Base-by-base conservation (phyloP, 2,329 filamentous ascomycete species). In the Xylaria arbuscula region DNA sequence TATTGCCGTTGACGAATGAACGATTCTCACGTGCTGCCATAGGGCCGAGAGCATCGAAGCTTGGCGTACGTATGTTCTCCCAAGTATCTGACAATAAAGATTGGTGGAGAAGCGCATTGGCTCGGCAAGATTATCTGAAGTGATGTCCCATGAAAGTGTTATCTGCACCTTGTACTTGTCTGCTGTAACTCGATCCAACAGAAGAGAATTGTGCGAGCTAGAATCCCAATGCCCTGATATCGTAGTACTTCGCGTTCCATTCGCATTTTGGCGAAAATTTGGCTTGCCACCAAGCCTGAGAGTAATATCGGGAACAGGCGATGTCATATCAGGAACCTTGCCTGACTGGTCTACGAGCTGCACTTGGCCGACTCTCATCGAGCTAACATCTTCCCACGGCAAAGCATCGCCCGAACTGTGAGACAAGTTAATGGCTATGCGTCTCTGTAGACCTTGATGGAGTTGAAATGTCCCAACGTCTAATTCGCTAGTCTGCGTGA, bases 141-240 rank as follows among this genome's bases (percentile, higher is more conserved):
- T 87, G 34, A 98, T 89, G 74, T 97, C 92, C 93, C 95, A 98
- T 17, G 89, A 87, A 11, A 98, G 83, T 0, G 92, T 90, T 81
- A 98, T 90, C 79, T 97, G 94, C 22, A 99, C 92, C 51, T 92
- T 91, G 79, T 96, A 94, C 78, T 94, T 96, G 68, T 98, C 94
- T n/a, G 93, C 89, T 1, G 96, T 98, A 1, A 93, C 91, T 32
- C 95, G 90, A 80, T 99, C 94, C n/a, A 99, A 88, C 15, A 98
- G 85, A n/a, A 97, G 84, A 6, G 96, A 98, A 71, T 90, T 90
- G 80, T 99, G 96, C 72, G 96, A 85, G 76, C 94, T 97, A 0
- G 95, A 98, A 78, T 99, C 96, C 96, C 96, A 99, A 76, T 98
- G 94, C 0, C 92, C 94, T n/a, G 92, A 87, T 51, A 98, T 85